phyloP scores from a whole-genome alignment of 805 yeast species.

The Myxozyma sirexii region DNA sequence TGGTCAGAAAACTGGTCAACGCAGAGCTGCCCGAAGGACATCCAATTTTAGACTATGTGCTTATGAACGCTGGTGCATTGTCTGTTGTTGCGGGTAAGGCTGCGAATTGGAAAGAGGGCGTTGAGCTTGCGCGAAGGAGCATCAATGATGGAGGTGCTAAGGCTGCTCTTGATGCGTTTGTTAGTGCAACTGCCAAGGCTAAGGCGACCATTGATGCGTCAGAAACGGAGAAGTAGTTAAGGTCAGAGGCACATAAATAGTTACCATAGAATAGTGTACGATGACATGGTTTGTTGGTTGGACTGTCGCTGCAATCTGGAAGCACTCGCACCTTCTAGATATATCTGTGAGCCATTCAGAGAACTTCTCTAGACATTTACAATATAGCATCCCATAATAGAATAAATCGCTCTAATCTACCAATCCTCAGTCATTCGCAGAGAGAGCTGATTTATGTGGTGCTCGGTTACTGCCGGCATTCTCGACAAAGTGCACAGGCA shows the following conservation, averaged over 20 bases:
- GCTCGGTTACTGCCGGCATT: background rate
- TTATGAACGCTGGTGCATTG: slow-evolving; percentile 84
- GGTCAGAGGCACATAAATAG: background rate
- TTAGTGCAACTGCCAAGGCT: slow-evolving; percentile 40
- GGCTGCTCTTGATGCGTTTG: slow-evolving; percentile 59
- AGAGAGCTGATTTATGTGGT: too few relatives aligned
- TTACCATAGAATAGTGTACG: too few relatives aligned
- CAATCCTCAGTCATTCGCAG: too few relatives aligned
- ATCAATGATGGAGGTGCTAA: slow-evolving; percentile 70
- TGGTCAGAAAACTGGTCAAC: slow-evolving; percentile 55
- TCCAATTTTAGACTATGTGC: slow-evolving; percentile 85
- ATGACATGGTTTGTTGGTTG: too few relatives aligned
- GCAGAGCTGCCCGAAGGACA: slow-evolving; percentile 45
- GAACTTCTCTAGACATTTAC: too few relatives aligned
- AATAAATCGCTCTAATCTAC: too few relatives aligned
- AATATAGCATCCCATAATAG: too few relatives aligned
- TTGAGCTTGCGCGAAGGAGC: slow-evolving; percentile 66
- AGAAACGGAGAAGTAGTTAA: background rate
- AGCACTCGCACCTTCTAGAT: too few relatives aligned
- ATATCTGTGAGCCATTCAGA: too few relatives aligned
- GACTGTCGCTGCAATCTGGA: too few relatives aligned
- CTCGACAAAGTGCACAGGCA: background rate
- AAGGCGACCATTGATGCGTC: slow-evolving; percentile 15
- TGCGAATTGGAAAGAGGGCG: slow-evolving; percentile 72
- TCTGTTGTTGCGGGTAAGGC: slow-evolving; percentile 77